Base-by-base conservation (phyloP, 352 stramenopile species). In the Salisapilia sapeloensis region DNA sequence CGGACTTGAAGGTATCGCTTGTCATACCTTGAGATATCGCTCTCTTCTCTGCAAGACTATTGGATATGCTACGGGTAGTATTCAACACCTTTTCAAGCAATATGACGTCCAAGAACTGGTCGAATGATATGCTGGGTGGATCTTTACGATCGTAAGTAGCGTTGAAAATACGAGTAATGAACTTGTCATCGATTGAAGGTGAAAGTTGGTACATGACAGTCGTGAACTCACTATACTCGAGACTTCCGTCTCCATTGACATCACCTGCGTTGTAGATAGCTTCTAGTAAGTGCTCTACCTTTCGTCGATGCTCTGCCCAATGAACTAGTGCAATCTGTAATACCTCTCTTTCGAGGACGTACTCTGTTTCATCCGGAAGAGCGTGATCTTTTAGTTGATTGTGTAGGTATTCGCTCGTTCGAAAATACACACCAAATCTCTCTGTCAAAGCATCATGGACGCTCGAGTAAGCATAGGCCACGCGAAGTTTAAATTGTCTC, bases 141-240 rank as follows among this genome's bases (percentile, higher is more conserved):
- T 79, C 77, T 14, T 58, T 42, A 40, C 53, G 56, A 34, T 82
- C 66, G 33, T 82, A 62, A 0, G 65, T 58, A 0, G 62, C 62
- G 6, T 57, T 56, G 28, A 82, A 82, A 5, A 75, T 39, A 22
- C 59, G 61, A 14, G 70, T 57, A n/a, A 75, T 21, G 16, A 75
- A 63, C 26, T 56, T 51, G 25, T 82, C 66, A n/a, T 60, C 44
- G 5, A 77, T 35, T 0, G 44, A 48, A 4, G 70, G 63, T 18
- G 70, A 50, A 11, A 85, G 31, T 15, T 82, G 55, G 9, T 40
- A 51, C 13, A 83, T 41, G 3, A 82, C 70, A 3, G 60, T 57
- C 3, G 56, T 51, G 46, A 85, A 85, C 50, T 85, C 70, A 30
- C 82, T 66, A 25, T 62, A 81, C 39, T 78, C 66, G 22, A 85